Percentiles rank a stretch among this genome's conserved stretches.
Conservation (phyloP, 2,329 filamentous ascomycete genomes). For the Monilinia aucupariae region DNA sequence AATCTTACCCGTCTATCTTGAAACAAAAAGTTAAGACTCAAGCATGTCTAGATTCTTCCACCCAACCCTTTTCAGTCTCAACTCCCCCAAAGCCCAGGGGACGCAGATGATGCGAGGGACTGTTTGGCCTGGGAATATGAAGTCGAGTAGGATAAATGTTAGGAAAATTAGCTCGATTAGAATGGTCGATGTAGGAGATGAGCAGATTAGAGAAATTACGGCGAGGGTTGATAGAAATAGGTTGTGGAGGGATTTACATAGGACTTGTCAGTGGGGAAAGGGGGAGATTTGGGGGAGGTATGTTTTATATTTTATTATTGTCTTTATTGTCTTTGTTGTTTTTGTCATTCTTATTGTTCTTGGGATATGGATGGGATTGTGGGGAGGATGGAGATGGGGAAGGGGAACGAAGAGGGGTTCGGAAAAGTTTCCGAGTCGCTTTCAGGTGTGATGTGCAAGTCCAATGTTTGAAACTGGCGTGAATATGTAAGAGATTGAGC, state of each 20-base stretch:
- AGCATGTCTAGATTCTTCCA: neutral
- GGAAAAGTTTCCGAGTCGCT: neutral
- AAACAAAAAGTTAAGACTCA: neutral
- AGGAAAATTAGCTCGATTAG: neutral
- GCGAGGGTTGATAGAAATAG: constrained; percentile 49
- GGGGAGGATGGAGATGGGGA: too few species aligned
- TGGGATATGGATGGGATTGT: neutral
- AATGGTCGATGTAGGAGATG: constrained; percentile 40
- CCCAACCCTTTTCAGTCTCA: neutral
- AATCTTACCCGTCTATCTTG: neutral
- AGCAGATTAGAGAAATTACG: constrained; percentile 46
- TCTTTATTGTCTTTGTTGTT: neutral
- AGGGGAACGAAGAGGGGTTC: neutral
- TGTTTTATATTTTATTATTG: constrained; percentile 34
- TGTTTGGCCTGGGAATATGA: neutral
- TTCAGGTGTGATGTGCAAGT: neutral
- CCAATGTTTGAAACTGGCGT: neutral
- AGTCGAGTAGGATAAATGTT: neutral
- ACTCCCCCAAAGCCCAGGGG: constrained; percentile 18
- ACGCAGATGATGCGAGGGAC: constrained; percentile 1
- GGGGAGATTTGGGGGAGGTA: constrained; percentile 64
- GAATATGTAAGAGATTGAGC: too few species aligned
- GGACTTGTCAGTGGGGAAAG: constrained; percentile 61
- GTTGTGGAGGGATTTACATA: constrained; percentile 58
- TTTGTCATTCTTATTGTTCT: too few species aligned